These are phyloP conservation scores for Neopestalotiopsis sp. DNA, from an alignment of 2,329 filamentous ascomycete species.

Conservation along the genomic window DNA sequence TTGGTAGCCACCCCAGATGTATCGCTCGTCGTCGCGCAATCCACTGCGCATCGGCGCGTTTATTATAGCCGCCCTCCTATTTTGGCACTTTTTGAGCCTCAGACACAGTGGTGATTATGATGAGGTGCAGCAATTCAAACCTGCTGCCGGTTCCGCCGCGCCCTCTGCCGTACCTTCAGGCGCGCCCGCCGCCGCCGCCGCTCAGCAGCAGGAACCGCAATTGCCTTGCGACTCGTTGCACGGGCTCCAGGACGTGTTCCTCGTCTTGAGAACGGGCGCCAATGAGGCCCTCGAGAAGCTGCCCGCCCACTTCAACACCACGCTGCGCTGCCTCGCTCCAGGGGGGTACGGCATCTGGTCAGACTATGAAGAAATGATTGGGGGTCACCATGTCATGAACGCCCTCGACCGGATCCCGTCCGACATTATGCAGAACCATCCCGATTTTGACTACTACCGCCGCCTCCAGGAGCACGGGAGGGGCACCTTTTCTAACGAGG, in stretches of 20 bases:
- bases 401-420: conserved; percentile 50
- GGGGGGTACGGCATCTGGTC: conserved; percentile 60
- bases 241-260: conserved; percentile 56
- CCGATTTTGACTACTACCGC: conserved; percentile 58
- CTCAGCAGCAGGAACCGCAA: neutral
- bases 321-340: conserved; percentile 56
- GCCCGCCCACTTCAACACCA: conserved; percentile 57
- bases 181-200: no score
- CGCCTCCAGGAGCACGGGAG: conserved; percentile 47
- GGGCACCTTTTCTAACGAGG: conserved; percentile 41
- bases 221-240: conserved; percentile 27
- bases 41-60: neutral
- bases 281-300: conserved; percentile 60
- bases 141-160: neutral
- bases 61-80: neutral
- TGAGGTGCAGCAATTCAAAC: neutral
- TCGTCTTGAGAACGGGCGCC: conserved; percentile 64
- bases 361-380: conserved; percentile 58
- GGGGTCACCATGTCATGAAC: conserved; percentile 55
- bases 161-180: neutral
- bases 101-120: neutral
- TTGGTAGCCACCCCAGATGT: neutral
- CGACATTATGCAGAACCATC: conserved; percentile 41
- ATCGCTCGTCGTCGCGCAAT: neutral
- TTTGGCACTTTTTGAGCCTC: neutral